phyloP scores from a whole-genome alignment of 805 yeast species.

The Suhomyces xylopsoci region DNA sequence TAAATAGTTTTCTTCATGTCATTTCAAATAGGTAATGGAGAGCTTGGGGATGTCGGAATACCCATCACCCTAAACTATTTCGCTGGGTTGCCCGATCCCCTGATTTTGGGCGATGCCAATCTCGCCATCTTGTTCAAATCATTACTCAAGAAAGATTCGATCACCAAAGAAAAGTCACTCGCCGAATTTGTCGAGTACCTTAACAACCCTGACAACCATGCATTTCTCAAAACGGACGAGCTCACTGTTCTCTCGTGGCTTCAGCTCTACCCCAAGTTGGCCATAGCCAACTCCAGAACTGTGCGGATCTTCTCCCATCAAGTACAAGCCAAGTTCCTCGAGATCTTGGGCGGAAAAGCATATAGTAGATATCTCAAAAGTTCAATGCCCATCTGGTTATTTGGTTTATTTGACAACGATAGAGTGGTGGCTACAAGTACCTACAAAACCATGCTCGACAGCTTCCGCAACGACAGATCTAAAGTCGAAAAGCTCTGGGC shows the following conservation, averaged over 20 bases:
- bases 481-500: constrained; percentile 56
- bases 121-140: constrained; percentile 67
- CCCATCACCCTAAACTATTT: constrained; percentile 66
- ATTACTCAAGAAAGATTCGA: constrained; percentile 71
- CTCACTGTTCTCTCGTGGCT: constrained; percentile 63
- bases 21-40: constrained; percentile 1
- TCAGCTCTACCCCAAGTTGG: constrained; percentile 76
- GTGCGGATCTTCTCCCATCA: constrained; percentile 65
- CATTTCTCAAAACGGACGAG: constrained; percentile 39
- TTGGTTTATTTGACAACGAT: constrained; percentile 72
- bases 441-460: constrained; percentile 40
- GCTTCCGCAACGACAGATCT: constrained; percentile 54
- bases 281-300: constrained; percentile 64
- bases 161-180: constrained; percentile 82
- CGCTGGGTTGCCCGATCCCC: constrained; percentile 68
- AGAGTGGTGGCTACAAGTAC: constrained; percentile 54
- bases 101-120: constrained; percentile 37
- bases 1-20: not conserved
- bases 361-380: constrained; percentile 67
- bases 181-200: constrained; percentile 44
- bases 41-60: constrained; percentile 33
- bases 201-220: not conserved
- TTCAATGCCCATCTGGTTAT: constrained; percentile 68
- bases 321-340: constrained; percentile 49
- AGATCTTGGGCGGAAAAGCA: constrained; percentile 51